Evolutionary conservation across 2,329 filamentous ascomycete species (phyloP).

Genomic region (Penicillium sp.): DNA sequence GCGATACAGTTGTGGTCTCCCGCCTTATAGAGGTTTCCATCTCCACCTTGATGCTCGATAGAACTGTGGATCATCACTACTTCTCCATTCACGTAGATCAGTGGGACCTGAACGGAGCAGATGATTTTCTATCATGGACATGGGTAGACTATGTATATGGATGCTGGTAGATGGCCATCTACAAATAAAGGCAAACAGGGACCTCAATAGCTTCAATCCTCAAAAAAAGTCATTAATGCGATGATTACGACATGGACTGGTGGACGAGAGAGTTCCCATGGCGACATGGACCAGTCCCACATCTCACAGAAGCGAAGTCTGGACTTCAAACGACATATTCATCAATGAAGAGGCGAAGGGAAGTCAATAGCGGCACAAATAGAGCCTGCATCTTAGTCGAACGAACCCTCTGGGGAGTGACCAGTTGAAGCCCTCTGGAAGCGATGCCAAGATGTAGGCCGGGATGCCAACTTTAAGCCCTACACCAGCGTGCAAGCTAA

Average conservation of each 20-base stretch:
- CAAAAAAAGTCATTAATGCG: background rate
- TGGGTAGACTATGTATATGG: background rate
- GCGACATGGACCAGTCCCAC: background rate
- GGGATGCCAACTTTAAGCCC: constrained; percentile 29
- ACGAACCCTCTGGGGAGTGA: constrained; percentile 22
- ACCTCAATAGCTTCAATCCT: no score
- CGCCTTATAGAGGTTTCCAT: background rate
- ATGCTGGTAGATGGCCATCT: background rate
- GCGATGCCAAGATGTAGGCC: constrained; percentile 11
- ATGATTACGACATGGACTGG: background rate
- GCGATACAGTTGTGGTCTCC: background rate
- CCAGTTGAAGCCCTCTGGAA: background rate
- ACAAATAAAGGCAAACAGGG: no score
- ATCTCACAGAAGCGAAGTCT: background rate
- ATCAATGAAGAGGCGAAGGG: constrained; percentile 6
- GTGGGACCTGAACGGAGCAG: background rate
- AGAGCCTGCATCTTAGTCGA: constrained; percentile 17
- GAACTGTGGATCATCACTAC: background rate
- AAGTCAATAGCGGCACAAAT: constrained; percentile 19
- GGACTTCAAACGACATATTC: background rate
- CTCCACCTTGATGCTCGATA: background rate
- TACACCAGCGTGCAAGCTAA: background rate
- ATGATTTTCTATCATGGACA: background rate
- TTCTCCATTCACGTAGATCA: constrained; percentile 3
- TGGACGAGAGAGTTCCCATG: background rate